Evolutionary conservation across 768 basidiomycete genomes (phyloP), one percentile per base, ranked within the genome.

Genomic region (Cystobasidium ongulense): DNA sequence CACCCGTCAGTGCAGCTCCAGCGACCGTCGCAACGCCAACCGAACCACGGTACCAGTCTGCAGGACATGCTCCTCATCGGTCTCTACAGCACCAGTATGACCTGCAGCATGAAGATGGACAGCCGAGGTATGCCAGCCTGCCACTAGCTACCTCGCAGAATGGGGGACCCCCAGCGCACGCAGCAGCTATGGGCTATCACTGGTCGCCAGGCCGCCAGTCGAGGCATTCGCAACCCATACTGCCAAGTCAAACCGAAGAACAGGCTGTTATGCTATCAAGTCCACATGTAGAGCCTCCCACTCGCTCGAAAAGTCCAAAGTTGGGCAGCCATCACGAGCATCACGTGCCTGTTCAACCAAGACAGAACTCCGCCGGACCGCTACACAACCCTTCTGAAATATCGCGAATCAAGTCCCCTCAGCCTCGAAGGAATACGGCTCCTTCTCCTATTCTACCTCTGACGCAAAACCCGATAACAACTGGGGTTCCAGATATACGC

Each of bases 151-250:
- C 57, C 23, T 59, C 63, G 63, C 63, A 41, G 13, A 36, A 27
- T 41, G 38, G 17, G 36, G 38, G 23, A 35, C 53, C 53, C 2
- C 35, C 27, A 13, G 57, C 33, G 17, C 36, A 31, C 21, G 21
- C 43, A 43, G 35, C 35, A 33, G 27, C 33, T 27, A 31, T 38
- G 29, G 57, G 7, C 29, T 10, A 25, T 25, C 31, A 50, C 66
- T 63, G 50, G 65, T 23, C 38, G 52, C 50, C 38, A 31, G 61
- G 53, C 35, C 74, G 39, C 67, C 43, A 35, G n/a, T 41, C 65
- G 50, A 74, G 43, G 39, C 65, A 33, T 31, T 74, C 74, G 62
- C 75, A 68, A 66, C 68, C 61, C 57, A 57, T 33, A 31, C 33
- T 57, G 63, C 75, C 38, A 43, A 43, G 35, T 50, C 25, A 53